phyloP scores from a whole-genome alignment of 2,329 filamentous ascomycete species.

The Talaromyces sp. region DNA sequence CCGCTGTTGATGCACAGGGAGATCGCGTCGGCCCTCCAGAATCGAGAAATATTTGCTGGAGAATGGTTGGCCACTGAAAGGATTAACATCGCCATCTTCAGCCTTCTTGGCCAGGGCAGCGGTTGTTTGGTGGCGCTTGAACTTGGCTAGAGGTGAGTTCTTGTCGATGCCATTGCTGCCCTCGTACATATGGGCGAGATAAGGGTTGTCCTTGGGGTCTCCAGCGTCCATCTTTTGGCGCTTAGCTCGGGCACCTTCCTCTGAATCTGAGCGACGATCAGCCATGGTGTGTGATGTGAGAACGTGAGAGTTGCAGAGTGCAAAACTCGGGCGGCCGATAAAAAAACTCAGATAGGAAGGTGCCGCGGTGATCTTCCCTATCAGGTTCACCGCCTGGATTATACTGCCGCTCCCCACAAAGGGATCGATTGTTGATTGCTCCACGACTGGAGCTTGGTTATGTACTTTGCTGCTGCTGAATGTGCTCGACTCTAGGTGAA shows the following conservation, averaged over 20 bases:
- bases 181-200: slow-evolving; percentile 84
- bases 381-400: slow-evolving; percentile 28
- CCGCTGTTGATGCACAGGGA: slow-evolving; percentile 91
- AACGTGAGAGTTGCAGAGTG: slow-evolving; percentile 15
- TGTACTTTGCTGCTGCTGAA: background rate
- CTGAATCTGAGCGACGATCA: slow-evolving; percentile 58
- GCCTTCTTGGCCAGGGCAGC: slow-evolving; percentile 70
- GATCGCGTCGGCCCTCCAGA: slow-evolving; percentile 75
- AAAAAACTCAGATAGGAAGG: slow-evolving; percentile 37
- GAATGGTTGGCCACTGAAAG: slow-evolving; percentile 78
- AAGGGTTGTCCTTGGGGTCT: slow-evolving; percentile 71
- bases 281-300: slow-evolving; percentile 49
- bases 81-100: slow-evolving; percentile 80
- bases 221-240: slow-evolving; percentile 55
- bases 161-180: slow-evolving; percentile 36
- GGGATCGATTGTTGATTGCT: slow-evolving; percentile 23
- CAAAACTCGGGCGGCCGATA: slow-evolving; percentile 20
- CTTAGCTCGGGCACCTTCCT: slow-evolving; percentile 55
- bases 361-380: slow-evolving; percentile 33
- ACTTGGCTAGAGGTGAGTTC: slow-evolving; percentile 61
- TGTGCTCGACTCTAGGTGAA: background rate
- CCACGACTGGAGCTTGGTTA: slow-evolving; percentile 3
- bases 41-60: slow-evolving; percentile 89
- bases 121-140: slow-evolving; percentile 80
- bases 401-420: slow-evolving; percentile 37